phyloP scores from a whole-genome alignment of 1,284 basidiomycete species.

The Erythrobasidium hasegawianum region DNA sequence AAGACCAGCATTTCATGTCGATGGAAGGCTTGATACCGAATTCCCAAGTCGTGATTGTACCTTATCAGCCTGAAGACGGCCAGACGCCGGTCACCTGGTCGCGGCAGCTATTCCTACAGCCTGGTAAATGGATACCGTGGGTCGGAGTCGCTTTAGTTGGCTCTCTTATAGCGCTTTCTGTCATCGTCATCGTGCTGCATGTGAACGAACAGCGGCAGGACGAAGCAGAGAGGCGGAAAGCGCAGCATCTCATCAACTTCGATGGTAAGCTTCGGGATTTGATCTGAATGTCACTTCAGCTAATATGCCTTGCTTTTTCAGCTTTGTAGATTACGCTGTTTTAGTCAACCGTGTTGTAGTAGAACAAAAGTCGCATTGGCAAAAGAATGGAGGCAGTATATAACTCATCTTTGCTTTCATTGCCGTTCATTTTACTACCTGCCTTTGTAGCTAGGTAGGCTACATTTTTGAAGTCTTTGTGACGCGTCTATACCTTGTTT shows the following conservation, averaged over 20 bases:
- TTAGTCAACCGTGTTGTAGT: too few species aligned
- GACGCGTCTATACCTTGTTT: neutral
- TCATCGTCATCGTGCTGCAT: conserved; percentile 82
- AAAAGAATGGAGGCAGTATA: too few species aligned
- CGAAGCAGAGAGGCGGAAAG: conserved; percentile 77
- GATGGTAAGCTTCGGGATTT: conserved; percentile 83
- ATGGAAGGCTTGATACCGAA: conserved; percentile 98
- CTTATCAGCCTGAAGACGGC: conserved; percentile 56
- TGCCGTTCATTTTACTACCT: too few species aligned
- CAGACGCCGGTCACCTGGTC: conserved; percentile 64
- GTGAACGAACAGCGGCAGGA: conserved; percentile 92
- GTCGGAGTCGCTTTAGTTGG: conserved; percentile 80
- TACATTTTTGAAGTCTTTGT: too few species aligned
- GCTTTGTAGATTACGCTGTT: neutral
- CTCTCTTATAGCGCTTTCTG: conserved; percentile 67
- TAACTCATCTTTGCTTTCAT: too few species aligned
- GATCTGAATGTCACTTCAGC: conserved; percentile 52
- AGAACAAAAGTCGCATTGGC: too few species aligned
- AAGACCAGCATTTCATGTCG: conserved; percentile 66
- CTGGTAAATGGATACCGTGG: conserved; percentile 97
- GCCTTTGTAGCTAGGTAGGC: too few species aligned
- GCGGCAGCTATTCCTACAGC: conserved; percentile 82
- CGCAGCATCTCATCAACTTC: conserved; percentile 93
- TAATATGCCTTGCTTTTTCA: neutral
- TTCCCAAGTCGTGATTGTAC: conserved; percentile 91